phyloP scores from a whole-genome alignment of 148 eudicot species.

The Dianthus caryophyllus region DNA sequence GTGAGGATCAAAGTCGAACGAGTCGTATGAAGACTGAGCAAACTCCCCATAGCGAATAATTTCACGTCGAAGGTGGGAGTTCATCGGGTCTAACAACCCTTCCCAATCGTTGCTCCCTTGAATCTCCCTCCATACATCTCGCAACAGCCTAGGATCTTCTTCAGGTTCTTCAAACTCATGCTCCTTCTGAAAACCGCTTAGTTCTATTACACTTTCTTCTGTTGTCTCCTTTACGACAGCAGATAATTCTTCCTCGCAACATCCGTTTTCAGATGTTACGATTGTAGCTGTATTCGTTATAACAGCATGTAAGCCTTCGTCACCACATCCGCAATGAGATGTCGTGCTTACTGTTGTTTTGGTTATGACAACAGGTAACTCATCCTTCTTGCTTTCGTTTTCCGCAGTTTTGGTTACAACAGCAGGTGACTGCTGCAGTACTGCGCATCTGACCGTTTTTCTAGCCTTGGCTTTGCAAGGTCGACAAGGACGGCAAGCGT shows the following conservation, averaged over 20 bases:
- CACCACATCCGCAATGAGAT: too few relatives aligned
- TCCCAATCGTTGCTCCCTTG: constrained; percentile 68
- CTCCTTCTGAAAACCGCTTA: constrained; percentile 11
- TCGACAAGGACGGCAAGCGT: background rate
- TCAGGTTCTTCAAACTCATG: background rate
- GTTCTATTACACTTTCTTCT: constrained; percentile 9
- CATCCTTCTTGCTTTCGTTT: background rate
- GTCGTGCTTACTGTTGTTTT: too few relatives aligned
- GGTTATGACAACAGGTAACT: too few relatives aligned
- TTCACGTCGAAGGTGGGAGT: constrained; percentile 56
- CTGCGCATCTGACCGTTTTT: background rate
- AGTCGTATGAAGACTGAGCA: constrained; percentile 78
- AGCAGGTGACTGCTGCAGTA: background rate
- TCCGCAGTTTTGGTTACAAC: background rate
- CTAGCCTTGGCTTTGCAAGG: background rate
- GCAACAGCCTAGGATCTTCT: constrained; percentile 37
- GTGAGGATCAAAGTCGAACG: constrained; percentile 82
- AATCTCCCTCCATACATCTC: constrained; percentile 59
- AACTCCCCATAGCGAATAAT: constrained; percentile 77
- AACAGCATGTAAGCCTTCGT: background rate
- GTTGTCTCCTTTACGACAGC: background rate
- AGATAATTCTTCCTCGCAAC: background rate
- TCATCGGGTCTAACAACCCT: constrained; percentile 66
- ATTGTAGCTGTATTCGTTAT: background rate
- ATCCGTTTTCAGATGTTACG: too few relatives aligned